Evolutionary conservation across 331 rosid species (phyloP), one percentile per base, ranked within the genome.

Genomic region (Ulmus americana): DNA sequence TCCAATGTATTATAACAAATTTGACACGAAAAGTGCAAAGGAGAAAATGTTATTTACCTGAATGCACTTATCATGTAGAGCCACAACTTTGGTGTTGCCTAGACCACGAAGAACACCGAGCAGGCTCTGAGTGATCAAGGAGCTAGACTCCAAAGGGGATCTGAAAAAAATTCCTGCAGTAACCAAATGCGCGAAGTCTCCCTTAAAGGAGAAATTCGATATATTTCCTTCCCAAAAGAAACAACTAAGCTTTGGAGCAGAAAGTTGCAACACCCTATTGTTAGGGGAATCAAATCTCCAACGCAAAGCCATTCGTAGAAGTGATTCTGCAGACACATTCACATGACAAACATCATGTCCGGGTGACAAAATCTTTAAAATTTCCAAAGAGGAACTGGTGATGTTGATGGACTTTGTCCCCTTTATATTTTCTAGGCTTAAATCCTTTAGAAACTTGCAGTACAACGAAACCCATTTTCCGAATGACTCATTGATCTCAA

Each of bases 371-470:
- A 57, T 46, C 6, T 10, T 9, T 1, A 68, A 68, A 0, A 7
- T 7, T 58, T 57, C 35, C 40, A 68, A 10, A 47, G 50, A 58
- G 1, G 59, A 69, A 39, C 66, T 58, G 10, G 5, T 48, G 15
- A 69, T 40, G 59, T 9, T 16, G 43, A 69, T 16, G 28, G 35
- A 58, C 28, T 22, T 0, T 16, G 10, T 41, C 47, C 50, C 66
- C 20, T 2, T n/a, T 11, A 69, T n/a, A 35, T 47, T 8, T 6
- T 15, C 6, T 46, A 69, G 73, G 22, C n/a, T 6, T 9, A 69
- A 49, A 7, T 59, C 50, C 59, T 59, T 10, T 11, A 69, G 51
- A 59, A 43, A 59, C 12, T 58, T 69, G 52, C 59, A 63, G 68
- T 12, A 47, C 9, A 38, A 47, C 6, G 58, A 63, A 8, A 63